A percentile compares a stretch with the other conserved stretches of the same genome.
These are phyloP conservation scores for Melanopsichium pennsylvanicum DNA, from an alignment of 1,284 basidiomycete species.

Conservation along the genomic window DNA sequence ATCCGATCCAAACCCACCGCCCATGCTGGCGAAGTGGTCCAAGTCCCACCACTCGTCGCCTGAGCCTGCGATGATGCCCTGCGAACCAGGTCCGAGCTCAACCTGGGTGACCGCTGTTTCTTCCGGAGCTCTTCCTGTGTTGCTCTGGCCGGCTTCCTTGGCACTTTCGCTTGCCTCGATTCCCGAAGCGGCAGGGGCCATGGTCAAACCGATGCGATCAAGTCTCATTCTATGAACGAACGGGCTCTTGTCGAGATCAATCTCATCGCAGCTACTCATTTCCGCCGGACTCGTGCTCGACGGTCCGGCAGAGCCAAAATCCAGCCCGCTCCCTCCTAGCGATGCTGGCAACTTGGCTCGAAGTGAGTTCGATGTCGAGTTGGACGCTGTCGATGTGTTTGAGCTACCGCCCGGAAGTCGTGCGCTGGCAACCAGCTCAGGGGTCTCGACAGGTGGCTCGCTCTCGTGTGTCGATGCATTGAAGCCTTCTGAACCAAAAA, in stretches of 20 bases:
- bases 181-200: slow-evolving; percentile 24
- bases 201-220: slow-evolving; percentile 41
- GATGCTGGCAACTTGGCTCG: slow-evolving; percentile 33
- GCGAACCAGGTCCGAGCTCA: slow-evolving; percentile 46
- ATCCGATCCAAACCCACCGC: slow-evolving; percentile 32
- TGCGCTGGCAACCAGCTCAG: slow-evolving; percentile 47
- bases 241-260: slow-evolving; percentile 49
- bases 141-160: slow-evolving; percentile 15
- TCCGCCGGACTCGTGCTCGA: slow-evolving; percentile 55
- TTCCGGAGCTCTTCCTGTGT: slow-evolving; percentile 22
- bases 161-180: slow-evolving; percentile 12
- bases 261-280: slow-evolving; percentile 52
- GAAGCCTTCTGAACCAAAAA: slow-evolving; percentile 28
- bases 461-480: slow-evolving; percentile 46
- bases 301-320: slow-evolving; percentile 54
- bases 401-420: slow-evolving; percentile 38
- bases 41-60: slow-evolving; percentile 50
- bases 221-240: slow-evolving; percentile 41
- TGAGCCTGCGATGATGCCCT: slow-evolving; percentile 35
- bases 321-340: slow-evolving; percentile 43
- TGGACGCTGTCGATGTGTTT: slow-evolving; percentile 40
- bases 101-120: slow-evolving; percentile 41
- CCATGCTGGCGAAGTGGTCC: slow-evolving; percentile 44
- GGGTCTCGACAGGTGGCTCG: slow-evolving; percentile 48
- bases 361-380: slow-evolving; percentile 38